Evolutionary conservation across 441 rosid species (phyloP), one percentile per base, ranked within the genome.

Genomic region (Gossypium davidsonii): DNA sequence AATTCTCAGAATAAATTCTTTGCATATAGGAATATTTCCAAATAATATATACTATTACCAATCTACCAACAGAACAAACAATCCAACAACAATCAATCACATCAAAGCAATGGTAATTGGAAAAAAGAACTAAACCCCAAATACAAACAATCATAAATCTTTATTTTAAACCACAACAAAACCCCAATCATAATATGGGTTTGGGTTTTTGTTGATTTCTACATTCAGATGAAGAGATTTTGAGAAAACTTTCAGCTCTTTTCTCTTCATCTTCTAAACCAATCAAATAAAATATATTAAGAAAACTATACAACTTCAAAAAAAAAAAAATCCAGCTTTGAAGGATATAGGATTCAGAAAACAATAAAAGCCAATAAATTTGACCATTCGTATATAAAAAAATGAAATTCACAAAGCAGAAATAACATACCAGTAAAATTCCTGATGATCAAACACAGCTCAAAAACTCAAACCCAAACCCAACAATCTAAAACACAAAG

Each of bases 391-490:
- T 55, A 78, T 71, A 31, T 42, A 46, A 42, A 70, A 3, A 67
- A 53, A 69, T 10, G 64, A 34, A 20, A 8, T 37, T 52, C 20
- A 58, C 18, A 3, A 65, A 51, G 44, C 46, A 26, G 3, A 72
- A 68, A 67, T 8, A 46, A 64, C 82, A 60, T 70, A 79, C 79
- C 81, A 70, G 23, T 23, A 65, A 63, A 77, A 68, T 68, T 56
- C 63, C 67, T 73, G 78, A 73, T 73, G 64, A 70, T 73, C 63
- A 12, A 70, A 28, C 39, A 42, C 74, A 56, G 37, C 21, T 42
- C 7, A 61, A 68, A 37, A 20, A 31, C 70, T 61, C 77, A 46
- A 56, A 60, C 61, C 61, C 70, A 37, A 55, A 55, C 58, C 58
- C 31, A 56, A 58, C 63, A 55, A 73, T 70, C 70, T 52, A 76